Conservation (phyloP, 306 rosid genomes). For the Coriaria nepalensis region DNA sequence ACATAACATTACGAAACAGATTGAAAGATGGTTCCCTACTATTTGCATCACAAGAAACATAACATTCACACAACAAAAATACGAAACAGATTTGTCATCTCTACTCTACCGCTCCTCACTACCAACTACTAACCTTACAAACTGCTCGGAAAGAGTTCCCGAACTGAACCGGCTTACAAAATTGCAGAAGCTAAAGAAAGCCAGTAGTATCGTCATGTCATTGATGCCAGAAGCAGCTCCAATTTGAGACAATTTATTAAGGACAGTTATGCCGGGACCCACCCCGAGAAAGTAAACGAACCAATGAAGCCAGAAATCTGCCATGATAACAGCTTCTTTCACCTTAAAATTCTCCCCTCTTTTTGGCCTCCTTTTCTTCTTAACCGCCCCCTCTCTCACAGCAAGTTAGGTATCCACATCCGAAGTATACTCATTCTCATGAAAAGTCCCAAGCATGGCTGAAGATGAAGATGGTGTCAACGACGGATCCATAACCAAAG, state of each 20-base stretch:
- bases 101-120: no score
- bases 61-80: no score
- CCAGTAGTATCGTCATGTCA: slow-evolving; percentile 48
- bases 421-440: slow-evolving; percentile 43
- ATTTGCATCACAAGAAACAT: no score
- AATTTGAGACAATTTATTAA: slow-evolving; percentile 81
- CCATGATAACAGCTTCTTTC: slow-evolving; percentile 53
- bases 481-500: slow-evolving; percentile 37
- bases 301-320: slow-evolving; percentile 94
- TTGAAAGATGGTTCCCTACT: no score
- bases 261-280: slow-evolving; percentile 70
- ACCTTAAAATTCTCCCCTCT: slow-evolving; percentile 85
- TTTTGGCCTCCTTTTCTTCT: slow-evolving; percentile 57
- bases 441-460: slow-evolving; percentile 33
- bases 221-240: slow-evolving; percentile 53
- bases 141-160: slow-evolving; percentile 71
- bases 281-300: slow-evolving; percentile 55
- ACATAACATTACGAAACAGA: no score
- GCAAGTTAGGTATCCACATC: slow-evolving; percentile 67
- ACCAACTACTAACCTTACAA: slow-evolving; percentile 38
- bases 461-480: slow-evolving; percentile 54
- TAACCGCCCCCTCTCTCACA: slow-evolving; percentile 72
- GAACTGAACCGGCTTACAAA: slow-evolving; percentile 71
- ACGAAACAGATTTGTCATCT: no score
- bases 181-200: slow-evolving; percentile 77